These are phyloP conservation scores for Grigorovia humatica DNA, from an alignment of 805 yeast genomes.

Conservation along the genomic window DNA sequence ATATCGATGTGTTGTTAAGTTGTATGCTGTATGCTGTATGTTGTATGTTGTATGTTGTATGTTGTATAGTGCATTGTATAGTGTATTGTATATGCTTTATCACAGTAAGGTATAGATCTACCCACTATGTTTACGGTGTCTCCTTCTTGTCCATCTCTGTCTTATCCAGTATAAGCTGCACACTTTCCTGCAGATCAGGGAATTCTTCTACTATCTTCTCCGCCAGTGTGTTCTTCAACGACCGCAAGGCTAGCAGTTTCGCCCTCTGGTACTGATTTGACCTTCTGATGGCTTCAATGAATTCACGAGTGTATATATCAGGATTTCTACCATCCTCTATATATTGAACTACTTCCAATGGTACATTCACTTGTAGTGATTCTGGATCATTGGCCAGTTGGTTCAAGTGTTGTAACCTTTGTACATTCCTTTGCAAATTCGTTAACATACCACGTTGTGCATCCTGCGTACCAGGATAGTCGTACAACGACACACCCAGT, in stretches of 20 bases:
- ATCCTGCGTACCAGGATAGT: constrained; percentile 80
- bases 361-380: constrained; percentile 39
- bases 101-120: no score
- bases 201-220: constrained; percentile 63
- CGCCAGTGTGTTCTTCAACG: constrained; percentile 56
- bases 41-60: no score
- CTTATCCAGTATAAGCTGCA: constrained; percentile 16
- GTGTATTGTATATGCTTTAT: no score
- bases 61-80: no score
- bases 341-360: constrained; percentile 79
- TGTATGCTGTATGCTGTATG: no score
- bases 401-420: constrained; percentile 29
- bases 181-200: constrained; percentile 56
- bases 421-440: constrained; percentile 33
- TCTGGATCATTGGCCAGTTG: constrained; percentile 25
- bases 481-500: constrained; percentile 85
- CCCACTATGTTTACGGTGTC: no score
- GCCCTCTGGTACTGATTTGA: constrained; percentile 84
- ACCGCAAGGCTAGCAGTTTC: constrained; percentile 58
- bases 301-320: constrained; percentile 92
- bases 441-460: constrained; percentile 47
- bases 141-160: not conserved
- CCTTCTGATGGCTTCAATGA: constrained; percentile 85
- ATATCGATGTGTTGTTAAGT: no score
- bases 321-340: constrained; percentile 96